Conservation (phyloP, 2,329 filamentous ascomycete genomes). For the Coleophoma cylindrospora region DNA sequence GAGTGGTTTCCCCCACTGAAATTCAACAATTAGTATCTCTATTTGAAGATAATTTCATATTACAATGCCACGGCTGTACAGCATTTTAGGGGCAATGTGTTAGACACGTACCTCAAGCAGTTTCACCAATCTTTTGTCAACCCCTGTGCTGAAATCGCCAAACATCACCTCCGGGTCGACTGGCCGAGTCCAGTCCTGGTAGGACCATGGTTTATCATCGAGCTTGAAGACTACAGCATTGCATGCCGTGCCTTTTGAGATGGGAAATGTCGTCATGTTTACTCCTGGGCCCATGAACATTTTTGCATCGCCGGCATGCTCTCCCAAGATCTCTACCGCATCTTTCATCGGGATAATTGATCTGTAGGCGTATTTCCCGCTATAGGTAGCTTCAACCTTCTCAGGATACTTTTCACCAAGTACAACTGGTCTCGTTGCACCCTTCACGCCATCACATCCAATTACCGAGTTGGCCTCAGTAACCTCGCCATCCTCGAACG, state of each 20-base stretch:
- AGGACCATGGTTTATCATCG: slow-evolving; percentile 33
- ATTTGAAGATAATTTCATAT: too few relatives aligned
- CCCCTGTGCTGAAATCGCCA: slow-evolving; percentile 31
- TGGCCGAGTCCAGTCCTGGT: slow-evolving; percentile 29
- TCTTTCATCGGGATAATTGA: slow-evolving; percentile 51
- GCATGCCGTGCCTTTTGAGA: slow-evolving; percentile 45
- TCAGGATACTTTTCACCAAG: slow-evolving; percentile 31
- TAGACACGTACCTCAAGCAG: slow-evolving; percentile 8
- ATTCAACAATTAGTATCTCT: background rate
- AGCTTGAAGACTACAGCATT: slow-evolving; percentile 48
- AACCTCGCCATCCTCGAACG: slow-evolving; percentile 35
- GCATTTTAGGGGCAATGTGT: too few relatives aligned
- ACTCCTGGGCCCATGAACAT: slow-evolving; percentile 40
- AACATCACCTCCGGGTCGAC: slow-evolving; percentile 36
- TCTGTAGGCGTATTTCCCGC: slow-evolving; percentile 54
- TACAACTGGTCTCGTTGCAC: slow-evolving; percentile 42
- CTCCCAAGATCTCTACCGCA: slow-evolving; percentile 39
- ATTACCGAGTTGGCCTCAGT: slow-evolving; percentile 30
- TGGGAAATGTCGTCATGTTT: slow-evolving; percentile 51
- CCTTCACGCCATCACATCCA: slow-evolving; percentile 52
- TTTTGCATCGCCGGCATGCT: slow-evolving; percentile 31
- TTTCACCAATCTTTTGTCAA: slow-evolving; percentile 25
- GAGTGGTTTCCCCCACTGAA: background rate
- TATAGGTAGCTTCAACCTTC: slow-evolving; percentile 33
- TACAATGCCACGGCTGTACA: too few relatives aligned